These are phyloP conservation scores for Avena insularis DNA, from an alignment of 176 grass and related monocot species.

Conservation along the genomic window DNA sequence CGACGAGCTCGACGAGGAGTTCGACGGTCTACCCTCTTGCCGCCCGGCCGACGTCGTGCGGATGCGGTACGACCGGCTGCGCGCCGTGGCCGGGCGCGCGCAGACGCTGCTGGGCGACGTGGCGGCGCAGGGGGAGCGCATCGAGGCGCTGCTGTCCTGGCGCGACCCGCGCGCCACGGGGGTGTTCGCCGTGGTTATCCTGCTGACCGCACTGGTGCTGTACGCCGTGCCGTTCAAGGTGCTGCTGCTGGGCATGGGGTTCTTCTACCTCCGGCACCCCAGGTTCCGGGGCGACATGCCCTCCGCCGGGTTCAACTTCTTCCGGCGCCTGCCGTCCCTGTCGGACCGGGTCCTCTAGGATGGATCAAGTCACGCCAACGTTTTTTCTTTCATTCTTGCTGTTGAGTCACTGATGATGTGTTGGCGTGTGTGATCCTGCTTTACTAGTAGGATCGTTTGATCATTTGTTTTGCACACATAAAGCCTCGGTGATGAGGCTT, in stretches of 20 bases:
- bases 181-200: conserved; percentile 63
- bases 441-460: conserved; percentile 19
- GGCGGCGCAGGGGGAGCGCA: conserved; percentile 83
- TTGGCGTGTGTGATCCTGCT: conserved; percentile 29
- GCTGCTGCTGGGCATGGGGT: conserved; percentile 70
- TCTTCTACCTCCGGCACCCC: conserved; percentile 89
- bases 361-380: conserved; percentile 18
- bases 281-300: conserved; percentile 97
- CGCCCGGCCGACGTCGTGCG: conserved; percentile 74
- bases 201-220: conserved; percentile 67
- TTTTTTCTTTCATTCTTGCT: neutral
- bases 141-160: conserved; percentile 92
- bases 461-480: conserved; percentile 31
- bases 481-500: conserved; percentile 52
- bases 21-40: conserved; percentile 79
- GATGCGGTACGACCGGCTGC: conserved; percentile 80
- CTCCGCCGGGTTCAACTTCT: conserved; percentile 88
- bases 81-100: conserved; percentile 79
- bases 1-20: conserved; percentile 98
- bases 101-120: conserved; percentile 94
- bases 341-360: conserved; percentile 81
- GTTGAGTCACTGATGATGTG: neutral
- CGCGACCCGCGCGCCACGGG: conserved; percentile 84
- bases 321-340: conserved; percentile 81
- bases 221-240: conserved; percentile 82